A percentile compares a stretch with the other conserved stretches of the same genome.
phyloP scores from a whole-genome alignment of 2,329 filamentous ascomycete species.

The Xylaria sp. region DNA sequence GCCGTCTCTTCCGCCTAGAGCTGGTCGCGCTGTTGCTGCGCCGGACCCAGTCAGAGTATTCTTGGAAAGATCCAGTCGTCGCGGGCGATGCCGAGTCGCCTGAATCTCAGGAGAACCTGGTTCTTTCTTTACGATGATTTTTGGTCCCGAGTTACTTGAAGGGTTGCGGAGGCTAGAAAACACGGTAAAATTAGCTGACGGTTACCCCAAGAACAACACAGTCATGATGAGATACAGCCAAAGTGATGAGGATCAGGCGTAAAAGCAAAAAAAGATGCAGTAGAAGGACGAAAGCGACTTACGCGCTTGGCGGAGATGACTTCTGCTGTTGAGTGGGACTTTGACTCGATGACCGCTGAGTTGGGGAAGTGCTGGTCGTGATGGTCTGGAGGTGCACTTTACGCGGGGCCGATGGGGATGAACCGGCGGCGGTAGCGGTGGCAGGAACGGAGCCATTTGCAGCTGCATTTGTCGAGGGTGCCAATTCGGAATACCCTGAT shows the following conservation, averaged over 20 bases:
- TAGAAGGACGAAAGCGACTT: slow-evolving; percentile 34
- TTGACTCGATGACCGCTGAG: slow-evolving; percentile 47
- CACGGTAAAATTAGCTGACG: slow-evolving; percentile 28
- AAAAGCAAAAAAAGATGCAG: slow-evolving; percentile 16
- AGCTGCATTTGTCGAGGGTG: slow-evolving; percentile 39
- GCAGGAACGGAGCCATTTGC: slow-evolving; percentile 28
- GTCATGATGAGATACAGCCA: background rate
- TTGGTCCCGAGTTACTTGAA: slow-evolving; percentile 50
- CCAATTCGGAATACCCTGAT: slow-evolving; percentile 47
- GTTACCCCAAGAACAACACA: background rate
- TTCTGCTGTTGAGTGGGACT: slow-evolving; percentile 45
- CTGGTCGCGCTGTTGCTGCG: slow-evolving; percentile 61
- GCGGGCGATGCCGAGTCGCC: slow-evolving; percentile 67
- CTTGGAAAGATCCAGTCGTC: slow-evolving; percentile 72
- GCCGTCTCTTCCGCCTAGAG: slow-evolving; percentile 72
- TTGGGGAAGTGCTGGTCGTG: slow-evolving; percentile 26
- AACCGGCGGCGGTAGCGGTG: slow-evolving; percentile 7
- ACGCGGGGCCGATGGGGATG: slow-evolving; percentile 44
- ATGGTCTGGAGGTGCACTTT: slow-evolving; percentile 30
- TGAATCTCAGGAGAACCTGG: slow-evolving; percentile 78
- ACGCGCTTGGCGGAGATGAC: slow-evolving; percentile 56
- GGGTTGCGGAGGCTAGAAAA: slow-evolving; percentile 41
- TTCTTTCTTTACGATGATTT: slow-evolving; percentile 95
- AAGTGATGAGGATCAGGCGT: slow-evolving; percentile 7
- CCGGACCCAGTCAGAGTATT: slow-evolving; percentile 46